Evolutionary conservation across 768 basidiomycete genomes (phyloP), one percentile per base, ranked within the genome.

Genomic region (Coprinopsis sp.): DNA sequence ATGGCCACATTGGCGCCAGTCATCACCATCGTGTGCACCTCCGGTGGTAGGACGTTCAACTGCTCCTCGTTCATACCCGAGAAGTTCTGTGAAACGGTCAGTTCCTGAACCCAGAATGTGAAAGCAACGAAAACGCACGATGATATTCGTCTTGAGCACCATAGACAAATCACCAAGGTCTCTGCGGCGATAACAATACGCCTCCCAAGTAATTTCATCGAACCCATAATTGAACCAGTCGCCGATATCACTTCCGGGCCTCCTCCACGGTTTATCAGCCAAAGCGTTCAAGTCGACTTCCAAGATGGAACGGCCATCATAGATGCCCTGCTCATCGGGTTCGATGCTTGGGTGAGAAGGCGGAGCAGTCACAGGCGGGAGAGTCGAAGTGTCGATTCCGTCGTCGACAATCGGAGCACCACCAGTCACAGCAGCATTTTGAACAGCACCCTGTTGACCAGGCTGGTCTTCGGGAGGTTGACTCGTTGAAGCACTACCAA

Each of bases 201-300:
- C 84, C 59, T 91, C 89, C 92, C 93, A 99, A 27, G 87, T 88
- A 13, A 90, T 77, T 66, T 99, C 96, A 64, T 99, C 96, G 58
- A 98, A 98, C 0, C 96, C 96, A 56, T 96, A 98, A 66, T 99
- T 98, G 68, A 99, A 99, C 87, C 93, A 99, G 69, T 97, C 94
- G 54, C 88, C 87, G 51, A 96, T 74, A 69, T 96, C 92, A 3
- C 89, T 84, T 27, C 96, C 96, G 6, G 93, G 87, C 49, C 83
- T 68, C 51, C 96, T 72, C 96, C 96, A 99, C 3, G 84, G 84
- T 59, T 95, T 95, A 51, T 91, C 87, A 7, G 76, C 67, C 71
- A 87, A 72, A 22, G 80, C 78, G 36, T 63, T 74, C 39, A 95
- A 56, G 60, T 96, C 94, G 22, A 92, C 76, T 46, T 96, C 93